Conservation (phyloP, 2,329 filamentous ascomycete species). For the Colletotrichum neosansevieriae region DNA sequence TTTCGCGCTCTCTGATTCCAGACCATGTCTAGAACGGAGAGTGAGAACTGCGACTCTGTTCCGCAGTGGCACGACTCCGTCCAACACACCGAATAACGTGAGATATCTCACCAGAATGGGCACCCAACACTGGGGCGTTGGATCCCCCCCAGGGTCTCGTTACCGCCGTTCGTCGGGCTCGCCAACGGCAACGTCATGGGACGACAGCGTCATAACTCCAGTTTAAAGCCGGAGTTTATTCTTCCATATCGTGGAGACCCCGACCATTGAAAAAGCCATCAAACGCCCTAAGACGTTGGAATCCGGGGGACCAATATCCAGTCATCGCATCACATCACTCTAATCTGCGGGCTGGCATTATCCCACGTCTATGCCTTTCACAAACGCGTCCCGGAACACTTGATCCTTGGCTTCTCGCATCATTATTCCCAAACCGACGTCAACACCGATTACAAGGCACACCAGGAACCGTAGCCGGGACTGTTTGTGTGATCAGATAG, state of each 20-base stretch:
- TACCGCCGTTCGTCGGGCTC: neutral
- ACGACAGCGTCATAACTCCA: slow-evolving; percentile 30
- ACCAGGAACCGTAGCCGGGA: neutral
- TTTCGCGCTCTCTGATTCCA: neutral
- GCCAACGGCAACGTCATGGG: slow-evolving; percentile 8
- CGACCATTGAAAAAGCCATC: slow-evolving; percentile 12
- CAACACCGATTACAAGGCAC: neutral
- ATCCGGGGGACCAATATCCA: neutral
- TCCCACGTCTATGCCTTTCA: neutral
- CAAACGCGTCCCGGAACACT: neutral
- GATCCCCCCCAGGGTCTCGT: neutral
- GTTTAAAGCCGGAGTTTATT: slow-evolving; percentile 4
- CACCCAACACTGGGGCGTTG: neutral
- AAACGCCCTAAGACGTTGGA: neutral
- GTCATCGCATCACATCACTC: neutral
- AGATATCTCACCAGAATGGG: neutral
- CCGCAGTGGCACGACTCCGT: slow-evolving; percentile 4
- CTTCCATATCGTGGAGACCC: neutral
- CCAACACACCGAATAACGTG: neutral
- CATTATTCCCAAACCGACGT: neutral
- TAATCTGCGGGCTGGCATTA: neutral
- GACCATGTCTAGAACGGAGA: neutral
- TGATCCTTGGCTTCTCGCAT: neutral
- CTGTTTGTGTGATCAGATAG: neutral
- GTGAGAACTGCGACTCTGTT: neutral